Evolutionary conservation across 2,329 filamentous ascomycete genomes (phyloP).

Genomic region (Aspergillus spinulosporus): DNA sequence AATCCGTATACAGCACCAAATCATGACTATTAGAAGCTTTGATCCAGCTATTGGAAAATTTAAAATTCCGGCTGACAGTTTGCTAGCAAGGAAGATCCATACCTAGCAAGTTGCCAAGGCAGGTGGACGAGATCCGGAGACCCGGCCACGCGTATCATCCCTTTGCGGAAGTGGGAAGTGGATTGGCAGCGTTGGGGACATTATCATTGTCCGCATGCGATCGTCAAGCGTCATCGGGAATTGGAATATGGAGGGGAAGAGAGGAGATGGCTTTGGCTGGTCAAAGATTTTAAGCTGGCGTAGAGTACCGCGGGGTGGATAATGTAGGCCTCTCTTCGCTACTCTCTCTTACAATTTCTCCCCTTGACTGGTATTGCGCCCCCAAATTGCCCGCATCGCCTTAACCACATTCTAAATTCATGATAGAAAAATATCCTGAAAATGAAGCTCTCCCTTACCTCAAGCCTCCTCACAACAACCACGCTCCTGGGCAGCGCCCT

Average conservation of each 20-base stretch:
- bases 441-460: constrained; percentile 32
- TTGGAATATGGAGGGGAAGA: background rate
- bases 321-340: background rate
- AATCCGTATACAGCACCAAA: background rate
- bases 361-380: background rate
- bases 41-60: background rate
- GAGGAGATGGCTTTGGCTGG: background rate
- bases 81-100: background rate
- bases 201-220: constrained; percentile 2
- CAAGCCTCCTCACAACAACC: constrained; percentile 23
- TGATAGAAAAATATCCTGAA: constrained; percentile 10
- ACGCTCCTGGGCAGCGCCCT: constrained; percentile 28
- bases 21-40: background rate
- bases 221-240: background rate
- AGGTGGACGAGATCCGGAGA: background rate
- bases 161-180: background rate
- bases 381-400: too few species aligned
- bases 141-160: constrained; percentile 1
- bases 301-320: background rate
- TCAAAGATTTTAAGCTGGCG: background rate
- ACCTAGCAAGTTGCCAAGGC: background rate
- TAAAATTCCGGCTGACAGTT: background rate
- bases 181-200: background rate
- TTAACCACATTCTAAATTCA: background rate
- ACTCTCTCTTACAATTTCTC: background rate